Conservation (phyloP, 2,329 filamentous ascomycete genomes). For the Arthrobotrys musiformis region DNA sequence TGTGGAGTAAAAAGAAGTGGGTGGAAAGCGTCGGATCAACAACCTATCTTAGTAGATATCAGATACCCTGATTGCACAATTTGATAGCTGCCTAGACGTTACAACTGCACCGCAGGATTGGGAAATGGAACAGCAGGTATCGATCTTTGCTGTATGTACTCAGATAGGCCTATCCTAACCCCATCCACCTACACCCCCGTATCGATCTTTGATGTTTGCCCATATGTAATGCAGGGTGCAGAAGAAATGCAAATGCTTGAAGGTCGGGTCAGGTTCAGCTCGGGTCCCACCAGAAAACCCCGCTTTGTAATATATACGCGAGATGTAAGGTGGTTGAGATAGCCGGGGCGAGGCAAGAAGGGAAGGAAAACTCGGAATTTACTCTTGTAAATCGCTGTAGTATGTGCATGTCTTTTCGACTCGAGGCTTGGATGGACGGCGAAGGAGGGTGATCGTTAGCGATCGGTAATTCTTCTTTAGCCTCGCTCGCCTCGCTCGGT, state of each 20-base stretch:
- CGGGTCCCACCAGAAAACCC: constrained; percentile 23
- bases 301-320: constrained; percentile 29
- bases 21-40: constrained; percentile 12
- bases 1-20: not conserved
- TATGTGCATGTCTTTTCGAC: no score
- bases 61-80: constrained; percentile 7
- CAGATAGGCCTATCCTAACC: constrained; percentile 5
- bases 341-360: constrained; percentile 14
- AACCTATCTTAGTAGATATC: constrained; percentile 13
- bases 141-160: no score
- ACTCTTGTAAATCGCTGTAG: not conserved
- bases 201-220: constrained; percentile 40
- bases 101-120: not conserved
- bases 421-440: constrained; percentile 21
- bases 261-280: not conserved
- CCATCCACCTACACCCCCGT: not conserved
- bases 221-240: constrained; percentile 40
- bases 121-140: not conserved
- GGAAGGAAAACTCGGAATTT: not conserved
- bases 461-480: constrained; percentile 1
- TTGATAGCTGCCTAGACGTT: constrained; percentile 37
- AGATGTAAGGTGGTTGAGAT: constrained; percentile 15
- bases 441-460: constrained; percentile 4
- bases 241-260: not conserved
- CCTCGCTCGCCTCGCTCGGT: no score